These are phyloP conservation scores for Cymbomonas tetramitiformis DNA, from an alignment of 139 green algal species.

Conservation along the genomic window DNA sequence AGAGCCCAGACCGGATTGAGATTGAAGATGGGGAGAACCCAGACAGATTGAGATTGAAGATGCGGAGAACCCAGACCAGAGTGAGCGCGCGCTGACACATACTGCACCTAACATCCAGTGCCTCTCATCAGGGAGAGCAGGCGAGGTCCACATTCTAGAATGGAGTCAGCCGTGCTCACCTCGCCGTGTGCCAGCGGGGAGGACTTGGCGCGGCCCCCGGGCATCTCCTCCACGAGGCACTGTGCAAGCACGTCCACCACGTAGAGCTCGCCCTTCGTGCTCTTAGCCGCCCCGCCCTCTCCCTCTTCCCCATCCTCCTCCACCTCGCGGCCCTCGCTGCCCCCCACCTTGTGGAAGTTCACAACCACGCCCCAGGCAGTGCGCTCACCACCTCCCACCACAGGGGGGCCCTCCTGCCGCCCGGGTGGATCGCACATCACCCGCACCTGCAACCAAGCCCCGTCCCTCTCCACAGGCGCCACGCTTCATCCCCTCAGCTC, in stretches of 20 bases:
- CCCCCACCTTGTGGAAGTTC: constrained; percentile 55
- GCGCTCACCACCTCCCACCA: constrained; percentile 13
- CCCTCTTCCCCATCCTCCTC: constrained; percentile 11
- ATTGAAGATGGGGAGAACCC: no score
- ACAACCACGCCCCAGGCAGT: constrained; percentile 60
- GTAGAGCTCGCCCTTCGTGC: constrained; percentile 25
- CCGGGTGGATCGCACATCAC: background rate
- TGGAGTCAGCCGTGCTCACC: no score
- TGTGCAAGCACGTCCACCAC: constrained; percentile 22
- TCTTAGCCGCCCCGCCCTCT: constrained; percentile 1
- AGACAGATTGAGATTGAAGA: no score
- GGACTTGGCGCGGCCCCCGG: constrained; percentile 1
- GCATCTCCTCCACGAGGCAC: constrained; percentile 5
- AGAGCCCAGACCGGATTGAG: no score
- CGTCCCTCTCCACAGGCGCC: background rate
- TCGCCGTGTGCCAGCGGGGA: no score
- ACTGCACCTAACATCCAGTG: no score
- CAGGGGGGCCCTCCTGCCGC: background rate
- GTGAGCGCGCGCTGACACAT: no score
- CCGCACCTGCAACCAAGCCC: background rate
- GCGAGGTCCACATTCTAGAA: no score
- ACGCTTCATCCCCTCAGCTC: background rate
- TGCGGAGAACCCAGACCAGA: no score
- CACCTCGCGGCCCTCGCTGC: background rate
- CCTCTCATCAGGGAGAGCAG: no score